Evolutionary conservation across 495 filamentous ascomycete species (phyloP), one percentile per base, ranked within the genome.

Genomic region (Penicillium waksmanii): DNA sequence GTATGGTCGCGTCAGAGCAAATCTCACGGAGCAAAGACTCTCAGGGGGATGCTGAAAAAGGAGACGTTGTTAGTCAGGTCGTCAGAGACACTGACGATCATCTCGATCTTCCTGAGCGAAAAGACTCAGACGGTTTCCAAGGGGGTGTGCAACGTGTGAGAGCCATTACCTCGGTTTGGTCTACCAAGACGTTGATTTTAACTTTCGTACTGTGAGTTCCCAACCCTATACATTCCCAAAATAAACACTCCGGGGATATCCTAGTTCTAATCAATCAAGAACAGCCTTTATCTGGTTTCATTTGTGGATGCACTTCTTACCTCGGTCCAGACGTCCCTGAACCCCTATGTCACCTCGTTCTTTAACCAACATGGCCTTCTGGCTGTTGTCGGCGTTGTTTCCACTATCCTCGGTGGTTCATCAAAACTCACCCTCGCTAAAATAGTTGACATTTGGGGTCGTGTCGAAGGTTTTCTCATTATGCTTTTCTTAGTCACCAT

Each of bases 351-450:
- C 12, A 71, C 67, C 7, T 66, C 63, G 5, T 51, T 38, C n/a
- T 71, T 71, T 55, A 33, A 34, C 4, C 50, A 64, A 18, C 68
- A 68, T 44, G 61, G 62, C 33, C 62, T 70, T 2, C 55, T 56
- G 11, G 55, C 68, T 3, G 60, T 59, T 17, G 57, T 61, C 23
- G 51, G 56, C 44, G 56, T 69, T 34, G 36, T 70, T n/a, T 64
- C 65, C 21, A 69, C 55, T 34, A 63, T 88, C 57, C 81, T 88
- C 55, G 84, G 79, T 51, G 87, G 85, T 57, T 72, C 87, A 53
- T 68, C 77, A 46, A 87, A 85, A 60, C 72, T 88, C 17, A 77
- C 84, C 2, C 70, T 86, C 15, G 85, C 83, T 49, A 87, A 87
- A 68, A 73, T 87, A 43, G 73, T 86, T 54, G 84, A 87, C 64